Percentiles rank a stretch among this genome's conserved stretches.
These are phyloP conservation scores for Aspergillus bridgeri DNA, from an alignment of 495 filamentous ascomycete species.

Conservation along the genomic window DNA sequence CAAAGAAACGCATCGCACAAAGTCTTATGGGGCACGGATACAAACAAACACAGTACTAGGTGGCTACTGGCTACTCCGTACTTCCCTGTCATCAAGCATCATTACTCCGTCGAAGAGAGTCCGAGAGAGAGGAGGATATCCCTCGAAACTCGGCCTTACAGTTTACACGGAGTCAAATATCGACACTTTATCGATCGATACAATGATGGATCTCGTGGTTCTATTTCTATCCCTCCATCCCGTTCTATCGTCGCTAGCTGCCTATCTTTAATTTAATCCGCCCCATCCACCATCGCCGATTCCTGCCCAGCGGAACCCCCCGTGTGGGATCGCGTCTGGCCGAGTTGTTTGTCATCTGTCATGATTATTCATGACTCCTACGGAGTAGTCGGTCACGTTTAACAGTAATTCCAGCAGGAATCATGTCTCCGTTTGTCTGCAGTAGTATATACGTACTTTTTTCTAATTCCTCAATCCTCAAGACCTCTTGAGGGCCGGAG, in stretches of 20 bases:
- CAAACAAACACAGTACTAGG: too few relatives aligned
- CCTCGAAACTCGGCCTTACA: not conserved
- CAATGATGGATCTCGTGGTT: not conserved
- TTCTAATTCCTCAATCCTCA: conserved; percentile 8
- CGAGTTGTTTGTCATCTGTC: conserved; percentile 1
- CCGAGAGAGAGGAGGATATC: not conserved
- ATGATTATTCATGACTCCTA: not conserved
- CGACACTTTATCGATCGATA: not conserved
- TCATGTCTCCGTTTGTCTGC: not conserved
- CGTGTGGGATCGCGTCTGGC: conserved; percentile 13
- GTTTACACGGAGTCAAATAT: too few relatives aligned
- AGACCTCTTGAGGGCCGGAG: not conserved
- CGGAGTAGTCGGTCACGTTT: not conserved
- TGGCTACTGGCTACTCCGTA: too few relatives aligned
- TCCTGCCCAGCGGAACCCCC: conserved; percentile 14
- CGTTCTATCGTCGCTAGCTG: conserved; percentile 6
- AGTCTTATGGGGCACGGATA: too few relatives aligned
- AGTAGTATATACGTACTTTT: conserved; percentile 4
- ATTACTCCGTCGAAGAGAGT: not conserved
- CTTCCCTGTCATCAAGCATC: not conserved
- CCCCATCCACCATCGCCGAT: conserved; percentile 14
- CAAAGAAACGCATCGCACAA: too few relatives aligned
- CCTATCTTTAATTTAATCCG: conserved; percentile 5
- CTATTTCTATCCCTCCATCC: conserved; percentile 2
- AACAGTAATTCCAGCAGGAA: not conserved